These are phyloP conservation scores for Botrytis tulipae DNA, from an alignment of 2,329 filamentous ascomycete species.

Conservation along the genomic window DNA sequence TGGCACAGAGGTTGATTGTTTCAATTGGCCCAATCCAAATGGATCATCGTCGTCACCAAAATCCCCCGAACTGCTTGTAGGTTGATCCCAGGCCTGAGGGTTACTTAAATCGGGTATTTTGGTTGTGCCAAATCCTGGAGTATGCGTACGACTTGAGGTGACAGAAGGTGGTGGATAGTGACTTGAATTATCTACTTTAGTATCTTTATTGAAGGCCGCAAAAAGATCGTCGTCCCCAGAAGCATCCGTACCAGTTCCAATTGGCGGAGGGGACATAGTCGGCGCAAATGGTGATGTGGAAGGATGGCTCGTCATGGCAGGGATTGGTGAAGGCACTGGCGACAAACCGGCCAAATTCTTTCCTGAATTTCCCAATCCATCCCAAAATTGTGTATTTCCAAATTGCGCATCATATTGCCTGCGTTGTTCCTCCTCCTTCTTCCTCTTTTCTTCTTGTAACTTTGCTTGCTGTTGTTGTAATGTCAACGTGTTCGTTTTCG, in stretches of 20 bases:
- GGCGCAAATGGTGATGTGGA: slow-evolving; percentile 35
- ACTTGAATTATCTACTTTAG: slow-evolving; percentile 65
- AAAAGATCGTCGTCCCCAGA: slow-evolving; percentile 62
- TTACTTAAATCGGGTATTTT: slow-evolving; percentile 51
- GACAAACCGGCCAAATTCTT: slow-evolving; percentile 44
- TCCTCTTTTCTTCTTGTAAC: slow-evolving; percentile 62
- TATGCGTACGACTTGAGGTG: slow-evolving; percentile 40
- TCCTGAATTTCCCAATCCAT: slow-evolving; percentile 60
- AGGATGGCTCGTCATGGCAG: slow-evolving; percentile 44
- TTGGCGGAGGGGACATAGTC: slow-evolving; percentile 44
- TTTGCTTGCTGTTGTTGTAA: slow-evolving; percentile 75
- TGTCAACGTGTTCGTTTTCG: slow-evolving; percentile 65
- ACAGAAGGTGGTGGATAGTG: slow-evolving; percentile 58
- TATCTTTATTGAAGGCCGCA: slow-evolving; percentile 64
- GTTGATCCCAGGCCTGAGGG: slow-evolving; percentile 52
- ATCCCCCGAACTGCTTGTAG: slow-evolving; percentile 28
- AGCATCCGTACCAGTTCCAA: slow-evolving; percentile 26
- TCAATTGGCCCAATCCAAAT: slow-evolving; percentile 71
- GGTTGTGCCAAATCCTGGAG: slow-evolving; percentile 43
- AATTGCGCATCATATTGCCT: slow-evolving; percentile 74
- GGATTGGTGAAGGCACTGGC: slow-evolving; percentile 48
- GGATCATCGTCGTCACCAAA: slow-evolving; percentile 73
- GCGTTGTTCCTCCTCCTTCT: slow-evolving; percentile 71
- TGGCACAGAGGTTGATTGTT: slow-evolving; percentile 36
- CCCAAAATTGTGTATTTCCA: slow-evolving; percentile 74